A percentile compares a stretch with the other conserved stretches of the same genome.
Evolutionary conservation across 1,284 basidiomycete species (phyloP).

Genomic region (Erythrobasidium hasegawianum): DNA sequence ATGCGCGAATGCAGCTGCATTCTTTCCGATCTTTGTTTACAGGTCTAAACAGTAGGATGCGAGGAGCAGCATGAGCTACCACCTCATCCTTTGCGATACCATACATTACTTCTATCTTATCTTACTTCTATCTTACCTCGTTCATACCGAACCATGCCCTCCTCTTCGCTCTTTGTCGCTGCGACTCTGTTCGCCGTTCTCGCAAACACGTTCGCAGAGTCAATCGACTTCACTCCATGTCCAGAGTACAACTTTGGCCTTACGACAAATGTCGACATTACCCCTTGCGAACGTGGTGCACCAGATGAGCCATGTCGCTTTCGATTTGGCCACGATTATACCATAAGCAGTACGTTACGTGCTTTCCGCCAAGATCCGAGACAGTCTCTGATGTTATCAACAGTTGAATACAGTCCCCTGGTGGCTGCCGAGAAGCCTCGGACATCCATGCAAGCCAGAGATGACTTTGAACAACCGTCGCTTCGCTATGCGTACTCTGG

Average conservation of each 20-base stretch:
- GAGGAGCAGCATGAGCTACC: too few relatives aligned
- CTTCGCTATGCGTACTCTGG: slow-evolving; percentile 34
- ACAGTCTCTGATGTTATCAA: background rate
- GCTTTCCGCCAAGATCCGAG: background rate
- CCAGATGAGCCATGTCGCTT: slow-evolving; percentile 34
- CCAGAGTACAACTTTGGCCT: slow-evolving; percentile 5
- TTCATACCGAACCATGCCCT: too few relatives aligned
- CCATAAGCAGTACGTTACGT: slow-evolving; percentile 21
- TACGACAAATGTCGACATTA: slow-evolving; percentile 21
- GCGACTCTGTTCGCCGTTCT: background rate
- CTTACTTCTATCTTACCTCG: too few relatives aligned
- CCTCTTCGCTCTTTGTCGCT: background rate
- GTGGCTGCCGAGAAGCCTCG: slow-evolving; percentile 23
- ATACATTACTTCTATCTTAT: too few relatives aligned
- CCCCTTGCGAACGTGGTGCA: slow-evolving; percentile 30
- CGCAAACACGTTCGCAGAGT: background rate
- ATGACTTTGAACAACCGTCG: slow-evolving; percentile 18
- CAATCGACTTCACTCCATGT: slow-evolving; percentile 3
- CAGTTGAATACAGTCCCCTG: slow-evolving; percentile 26
- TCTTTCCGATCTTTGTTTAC: too few relatives aligned
- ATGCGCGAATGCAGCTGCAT: too few relatives aligned
- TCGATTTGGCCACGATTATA: slow-evolving; percentile 33
- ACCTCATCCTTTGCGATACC: too few relatives aligned
- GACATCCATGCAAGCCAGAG: slow-evolving; percentile 23
- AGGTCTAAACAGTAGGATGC: too few relatives aligned